Evolutionary conservation across 2,329 filamentous ascomycete genomes (phyloP), one percentile per base, ranked within the genome.

Genomic region (Bipolaris oryzae): DNA sequence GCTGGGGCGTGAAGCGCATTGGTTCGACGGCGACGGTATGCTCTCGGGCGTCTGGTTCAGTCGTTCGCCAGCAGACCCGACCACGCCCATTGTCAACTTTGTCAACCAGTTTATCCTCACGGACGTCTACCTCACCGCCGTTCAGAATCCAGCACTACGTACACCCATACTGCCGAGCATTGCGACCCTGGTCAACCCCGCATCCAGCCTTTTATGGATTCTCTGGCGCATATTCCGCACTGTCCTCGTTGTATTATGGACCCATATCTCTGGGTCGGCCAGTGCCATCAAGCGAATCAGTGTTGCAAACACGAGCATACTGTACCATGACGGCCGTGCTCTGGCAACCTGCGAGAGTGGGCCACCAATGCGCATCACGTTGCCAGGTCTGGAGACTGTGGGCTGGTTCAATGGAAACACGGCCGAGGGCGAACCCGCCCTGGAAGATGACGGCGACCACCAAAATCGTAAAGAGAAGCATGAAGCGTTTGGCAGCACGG

Each of bases 11-110:
- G 86, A 89, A 68, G 82, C 85, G 7, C 88, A 91, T 69, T 90
- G 87, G 87, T 91, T 91, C 59, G 89, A 91, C 63, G 88, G 89
- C 31, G 88, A 91, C 69, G 89, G 88, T 4, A 91, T 91, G 88
- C 82, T 91, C 10, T 84, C 84, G 28, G 88, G 88, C 1, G 87
- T 91, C 0, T 79, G 80, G 16, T 91, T 89, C 69, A 77, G 77
- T 25, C 78, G 78, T 2, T 56, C 73, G 76, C 31, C 45, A 11
- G 39, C 68, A 5, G 70, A 79, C 35, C 66, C 70, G 2, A 73
- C 73, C 2, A 61, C 73, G 2, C 80, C 88, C 1, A 71, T 79
- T 55, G 87, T 88, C 0, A 80, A 87, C 51, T 91, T 90, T 52
- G 86, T 88, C 52, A 90, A 90, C 58, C 86, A 88, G 63, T 90